phyloP scores from a whole-genome alignment of 2,329 filamentous ascomycete genomes.

The Scedosporium aurantiacum region DNA sequence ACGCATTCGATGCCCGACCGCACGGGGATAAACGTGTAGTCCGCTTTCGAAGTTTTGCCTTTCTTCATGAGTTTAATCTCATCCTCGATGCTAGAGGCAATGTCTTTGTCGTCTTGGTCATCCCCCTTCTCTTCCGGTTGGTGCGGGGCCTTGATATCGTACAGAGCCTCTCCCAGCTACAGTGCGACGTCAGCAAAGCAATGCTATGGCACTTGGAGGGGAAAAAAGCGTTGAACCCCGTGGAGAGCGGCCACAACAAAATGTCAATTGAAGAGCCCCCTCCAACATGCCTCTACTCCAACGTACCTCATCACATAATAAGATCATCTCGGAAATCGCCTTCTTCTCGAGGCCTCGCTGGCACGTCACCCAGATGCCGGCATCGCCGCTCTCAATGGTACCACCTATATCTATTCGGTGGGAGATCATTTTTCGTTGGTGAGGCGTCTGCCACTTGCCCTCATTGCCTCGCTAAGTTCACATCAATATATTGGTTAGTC shows the following conservation, averaged over 20 bases:
- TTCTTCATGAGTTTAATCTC: conserved; percentile 57
- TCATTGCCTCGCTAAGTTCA: conserved; percentile 35
- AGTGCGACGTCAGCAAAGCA: background rate
- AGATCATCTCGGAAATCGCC: conserved; percentile 55
- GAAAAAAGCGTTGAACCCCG: background rate
- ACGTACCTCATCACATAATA: conserved; percentile 55
- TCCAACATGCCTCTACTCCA: background rate
- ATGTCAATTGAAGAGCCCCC: background rate
- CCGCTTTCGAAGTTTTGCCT: conserved; percentile 26
- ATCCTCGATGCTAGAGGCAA: conserved; percentile 60
- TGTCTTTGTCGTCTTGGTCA: conserved; percentile 45
- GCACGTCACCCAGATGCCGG: conserved; percentile 70
- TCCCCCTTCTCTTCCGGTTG: conserved; percentile 21
- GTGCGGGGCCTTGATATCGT: conserved; percentile 33
- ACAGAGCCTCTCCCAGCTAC: conserved; percentile 56
- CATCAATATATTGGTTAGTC: background rate
- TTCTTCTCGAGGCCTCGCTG: conserved; percentile 60
- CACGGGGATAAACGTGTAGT: conserved; percentile 36
- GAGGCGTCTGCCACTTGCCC: conserved; percentile 51
- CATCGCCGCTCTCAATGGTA: conserved; percentile 53
- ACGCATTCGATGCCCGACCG: conserved; percentile 49
- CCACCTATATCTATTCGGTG: conserved; percentile 29
- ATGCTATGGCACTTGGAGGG: background rate
- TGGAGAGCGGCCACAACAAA: background rate
- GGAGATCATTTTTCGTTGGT: conserved; percentile 40